Evolutionary conservation across 176 grass and related monocot species (phyloP), one percentile per base, ranked within the genome.

Genomic region (Aegilops tauschii): DNA sequence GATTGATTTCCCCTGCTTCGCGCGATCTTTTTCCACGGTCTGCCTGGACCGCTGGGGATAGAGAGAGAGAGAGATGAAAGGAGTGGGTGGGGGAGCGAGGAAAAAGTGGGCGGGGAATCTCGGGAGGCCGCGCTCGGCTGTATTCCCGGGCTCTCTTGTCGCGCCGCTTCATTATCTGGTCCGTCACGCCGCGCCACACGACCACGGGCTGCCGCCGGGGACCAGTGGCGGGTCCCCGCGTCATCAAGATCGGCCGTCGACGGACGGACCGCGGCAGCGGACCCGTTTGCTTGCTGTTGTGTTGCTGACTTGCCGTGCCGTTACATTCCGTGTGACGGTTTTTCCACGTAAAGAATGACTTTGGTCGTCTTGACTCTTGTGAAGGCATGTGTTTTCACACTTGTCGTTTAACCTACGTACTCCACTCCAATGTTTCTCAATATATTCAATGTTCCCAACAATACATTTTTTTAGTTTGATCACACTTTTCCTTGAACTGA

Each of bases 121-220:
- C 65, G 4, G 39, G 61, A 4, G 32, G 6, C 8, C 20, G 21
- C 2, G 0, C 69, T 10, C 68, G 58, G 85, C 85, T 74, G 69
- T 65, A 81, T 81, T 73, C 85, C 85, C 39, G 68, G 54, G 67
- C 66, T 12, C 72, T 75, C 72, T 50, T 75, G 72, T 75, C 34
- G 23, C 16, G 59, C 82, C 44, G n/a, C 23, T 9, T 32, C 28
- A 49, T 35, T 50, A n/a, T 10, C 49, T 73, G 39, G 2, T 3
- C 3, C n/a, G 20, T 16, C 69, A 42, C 69, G 18, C 32, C 13
- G 42, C 39, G 40, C 71, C 69, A 71, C 72, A 29, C 68, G 9
- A n/a, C 17, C 68, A 54, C 50, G 44, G 44, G 10, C 42, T 44
- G 44, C 44, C 12, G 44, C 44, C 42, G 47, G 49, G 49, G 49